These are phyloP conservation scores for Apiospora arundinis DNA, from an alignment of 2,329 filamentous ascomycete species.

Conservation along the genomic window DNA sequence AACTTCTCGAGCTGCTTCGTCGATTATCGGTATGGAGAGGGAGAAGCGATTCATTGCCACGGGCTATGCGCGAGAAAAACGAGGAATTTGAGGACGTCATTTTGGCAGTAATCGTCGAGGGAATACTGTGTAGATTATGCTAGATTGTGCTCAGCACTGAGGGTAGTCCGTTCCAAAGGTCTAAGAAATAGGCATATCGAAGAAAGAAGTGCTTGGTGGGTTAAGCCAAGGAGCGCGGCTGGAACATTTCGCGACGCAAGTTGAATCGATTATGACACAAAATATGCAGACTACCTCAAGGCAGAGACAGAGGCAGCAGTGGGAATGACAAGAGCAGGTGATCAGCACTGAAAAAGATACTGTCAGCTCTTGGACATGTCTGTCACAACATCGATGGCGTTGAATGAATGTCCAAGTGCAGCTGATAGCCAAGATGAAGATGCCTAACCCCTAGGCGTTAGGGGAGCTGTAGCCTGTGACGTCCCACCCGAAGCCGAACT, in stretches of 20 bases:
- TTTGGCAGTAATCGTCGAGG: background rate
- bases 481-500: background rate
- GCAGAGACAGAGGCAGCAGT: background rate
- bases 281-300: background rate
- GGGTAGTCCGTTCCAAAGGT: background rate
- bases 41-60: conserved; percentile 28
- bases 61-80: conserved; percentile 36
- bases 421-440: background rate
- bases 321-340: background rate
- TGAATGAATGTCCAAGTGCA: too few relatives aligned
- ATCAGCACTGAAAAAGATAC: background rate
- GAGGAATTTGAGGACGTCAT: conserved; percentile 36
- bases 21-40: conserved; percentile 32
- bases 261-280: conserved; percentile 1
- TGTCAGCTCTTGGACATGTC: background rate
- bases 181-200: conserved; percentile 2
- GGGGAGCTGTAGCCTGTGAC: conserved; percentile 16
- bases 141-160: background rate
- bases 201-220: conserved; percentile 5
- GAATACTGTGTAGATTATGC: background rate
- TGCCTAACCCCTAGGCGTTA: background rate
- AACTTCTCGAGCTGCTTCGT: conserved; percentile 29
- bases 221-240: background rate
- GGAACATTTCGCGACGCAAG: conserved; percentile 4
- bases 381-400: background rate